A percentile compares a stretch with the other conserved stretches of the same genome.
Evolutionary conservation across 2,329 filamentous ascomycete genomes (phyloP).

Genomic region (Trichoderma sp.): DNA sequence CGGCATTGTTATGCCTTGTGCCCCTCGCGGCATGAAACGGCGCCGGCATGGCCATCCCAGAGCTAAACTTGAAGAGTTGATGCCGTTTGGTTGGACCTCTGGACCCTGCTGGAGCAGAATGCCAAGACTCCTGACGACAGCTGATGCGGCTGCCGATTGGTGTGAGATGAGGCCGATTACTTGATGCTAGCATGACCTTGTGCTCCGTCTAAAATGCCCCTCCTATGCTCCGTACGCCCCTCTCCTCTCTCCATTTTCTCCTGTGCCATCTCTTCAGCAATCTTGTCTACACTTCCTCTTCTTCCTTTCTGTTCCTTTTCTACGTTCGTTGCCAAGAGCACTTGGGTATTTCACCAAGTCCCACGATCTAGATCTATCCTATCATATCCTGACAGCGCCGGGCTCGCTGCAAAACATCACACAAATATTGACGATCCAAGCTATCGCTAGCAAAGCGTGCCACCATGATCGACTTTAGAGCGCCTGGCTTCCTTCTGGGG

Average conservation of each 20-base stretch:
- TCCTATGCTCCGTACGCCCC: conserved; percentile 7
- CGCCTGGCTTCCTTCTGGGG: conserved; percentile 51
- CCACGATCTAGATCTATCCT: not conserved
- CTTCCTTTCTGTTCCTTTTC: not conserved
- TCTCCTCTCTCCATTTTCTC: not conserved
- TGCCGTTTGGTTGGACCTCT: not conserved
- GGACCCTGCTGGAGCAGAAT: not conserved
- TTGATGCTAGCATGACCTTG: not conserved
- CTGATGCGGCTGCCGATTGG: conserved; percentile 14
- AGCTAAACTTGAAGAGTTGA: not conserved
- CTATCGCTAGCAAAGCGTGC: not conserved
- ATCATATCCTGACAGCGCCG: not conserved
- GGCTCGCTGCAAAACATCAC: not conserved
- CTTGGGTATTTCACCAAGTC: not conserved
- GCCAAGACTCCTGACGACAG: conserved; percentile 9
- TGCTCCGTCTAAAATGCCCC: conserved; percentile 1
- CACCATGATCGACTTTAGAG: conserved; percentile 49
- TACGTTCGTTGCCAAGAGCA: not conserved
- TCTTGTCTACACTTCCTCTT: not conserved
- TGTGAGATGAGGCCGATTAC: not conserved
- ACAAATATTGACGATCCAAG: not conserved
- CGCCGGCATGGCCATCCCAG: conserved; percentile 18
- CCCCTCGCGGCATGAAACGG: conserved; percentile 13
- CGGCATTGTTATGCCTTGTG: conserved; percentile 5
- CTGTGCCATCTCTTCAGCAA: not conserved